Evolutionary conservation across 2,329 filamentous ascomycete genomes (phyloP).

Genomic region (Calonectria ilicicola): DNA sequence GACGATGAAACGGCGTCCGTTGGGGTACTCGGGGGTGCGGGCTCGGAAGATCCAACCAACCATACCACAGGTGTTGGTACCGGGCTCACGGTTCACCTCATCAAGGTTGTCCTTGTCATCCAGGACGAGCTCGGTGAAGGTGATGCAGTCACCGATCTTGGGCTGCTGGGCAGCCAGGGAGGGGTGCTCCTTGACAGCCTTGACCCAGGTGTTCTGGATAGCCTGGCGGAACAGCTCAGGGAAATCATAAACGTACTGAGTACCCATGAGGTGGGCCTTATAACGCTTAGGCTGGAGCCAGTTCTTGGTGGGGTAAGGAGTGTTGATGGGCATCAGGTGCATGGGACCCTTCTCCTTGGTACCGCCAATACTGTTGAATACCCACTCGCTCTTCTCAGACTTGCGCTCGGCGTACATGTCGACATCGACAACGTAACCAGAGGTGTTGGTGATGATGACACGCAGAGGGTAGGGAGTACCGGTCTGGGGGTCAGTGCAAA

Average conservation of each 20-base stretch:
- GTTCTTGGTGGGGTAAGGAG: conserved; percentile 97
- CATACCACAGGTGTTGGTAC: conserved; percentile 97
- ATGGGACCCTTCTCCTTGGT: conserved; percentile 95
- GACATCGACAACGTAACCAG: conserved; percentile 96
- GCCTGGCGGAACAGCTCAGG: conserved; percentile 98
- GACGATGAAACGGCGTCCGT: conserved; percentile 91
- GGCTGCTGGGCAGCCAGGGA: conserved; percentile 84
- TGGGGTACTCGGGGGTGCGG: conserved; percentile 94
- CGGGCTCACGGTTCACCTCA: conserved; percentile 94
- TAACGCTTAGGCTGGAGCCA: conserved; percentile 99
- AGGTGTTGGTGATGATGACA: conserved; percentile 98
- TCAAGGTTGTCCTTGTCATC: conserved; percentile 93
- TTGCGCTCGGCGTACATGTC: conserved; percentile 98
- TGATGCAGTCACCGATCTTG: conserved; percentile 88
- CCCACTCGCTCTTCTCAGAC: conserved; percentile 97
- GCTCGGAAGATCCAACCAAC: conserved; percentile 97
- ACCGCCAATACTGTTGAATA: conserved; percentile 97
- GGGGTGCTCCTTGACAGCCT: conserved; percentile 79
- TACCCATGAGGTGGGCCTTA: conserved; percentile 99
- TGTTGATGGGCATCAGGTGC: conserved; percentile 91
- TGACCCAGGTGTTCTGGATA: conserved; percentile 93
- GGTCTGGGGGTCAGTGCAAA: conserved; percentile 91
- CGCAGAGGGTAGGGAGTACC: conserved; percentile 91
- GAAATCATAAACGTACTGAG: conserved; percentile 99
- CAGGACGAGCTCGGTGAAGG: conserved; percentile 92